These are phyloP conservation scores for Schizochytrium sp. DNA, from an alignment of 108 stramenopile genomes.

Conservation along the genomic window DNA sequence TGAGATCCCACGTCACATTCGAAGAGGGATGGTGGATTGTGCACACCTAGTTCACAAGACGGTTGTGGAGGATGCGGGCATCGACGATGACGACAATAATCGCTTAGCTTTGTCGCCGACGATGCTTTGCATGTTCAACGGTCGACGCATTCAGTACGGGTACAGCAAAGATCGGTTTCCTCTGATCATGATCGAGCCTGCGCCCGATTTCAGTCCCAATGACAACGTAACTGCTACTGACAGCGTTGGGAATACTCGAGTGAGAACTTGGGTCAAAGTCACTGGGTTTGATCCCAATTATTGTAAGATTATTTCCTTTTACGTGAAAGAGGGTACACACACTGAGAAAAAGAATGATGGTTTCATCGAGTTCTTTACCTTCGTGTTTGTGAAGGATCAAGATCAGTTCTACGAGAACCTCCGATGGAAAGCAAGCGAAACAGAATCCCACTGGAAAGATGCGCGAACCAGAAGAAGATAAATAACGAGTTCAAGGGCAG, in stretches of 20 bases:
- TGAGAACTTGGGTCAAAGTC: slow-evolving; percentile 3
- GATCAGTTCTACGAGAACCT: neutral
- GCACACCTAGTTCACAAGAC: slow-evolving; percentile 3
- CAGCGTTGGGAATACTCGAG: neutral
- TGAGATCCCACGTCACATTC: neutral
- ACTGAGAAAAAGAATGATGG: neutral
- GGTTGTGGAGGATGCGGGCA: neutral
- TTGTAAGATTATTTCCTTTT: neutral
- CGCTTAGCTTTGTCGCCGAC: neutral
- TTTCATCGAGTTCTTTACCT: neutral
- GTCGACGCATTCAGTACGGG: neutral
- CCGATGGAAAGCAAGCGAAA: neutral
- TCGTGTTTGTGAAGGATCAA: slow-evolving; percentile 11
- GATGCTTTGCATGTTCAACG: neutral
- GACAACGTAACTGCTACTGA: neutral
- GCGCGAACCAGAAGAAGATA: neutral
- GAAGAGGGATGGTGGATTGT: neutral
- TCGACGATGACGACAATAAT: neutral
- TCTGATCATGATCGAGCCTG: neutral
- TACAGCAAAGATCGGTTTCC: neutral
- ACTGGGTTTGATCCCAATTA: neutral
- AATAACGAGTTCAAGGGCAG: neutral
- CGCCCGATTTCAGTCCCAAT: neutral
- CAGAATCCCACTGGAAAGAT: neutral
- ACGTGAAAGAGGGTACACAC: neutral